phyloP scores from a whole-genome alignment of 2,329 filamentous ascomycete genomes.

The Claviceps humidiphila region DNA sequence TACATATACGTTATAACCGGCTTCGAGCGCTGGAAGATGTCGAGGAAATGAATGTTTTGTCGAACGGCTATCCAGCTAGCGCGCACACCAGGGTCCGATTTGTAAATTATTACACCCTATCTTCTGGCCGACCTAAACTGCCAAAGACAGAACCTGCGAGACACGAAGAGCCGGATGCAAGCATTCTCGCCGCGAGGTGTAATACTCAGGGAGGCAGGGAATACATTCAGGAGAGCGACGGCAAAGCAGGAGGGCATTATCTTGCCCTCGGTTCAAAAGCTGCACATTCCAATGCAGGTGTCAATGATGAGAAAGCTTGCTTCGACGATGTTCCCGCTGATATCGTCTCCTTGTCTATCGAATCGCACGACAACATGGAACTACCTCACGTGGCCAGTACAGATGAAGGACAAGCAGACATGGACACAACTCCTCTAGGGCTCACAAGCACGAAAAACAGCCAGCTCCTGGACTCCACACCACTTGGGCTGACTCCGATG shows the following conservation, averaged over 20 bases:
- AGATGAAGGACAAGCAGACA: not conserved
- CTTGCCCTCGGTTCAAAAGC: not conserved
- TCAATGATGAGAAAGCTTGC: not conserved
- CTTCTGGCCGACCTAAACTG: slow-evolving; percentile 54
- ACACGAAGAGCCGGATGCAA: not conserved
- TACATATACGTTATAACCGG: slow-evolving; percentile 56
- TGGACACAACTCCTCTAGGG: not conserved
- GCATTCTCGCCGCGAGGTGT: too few relatives aligned
- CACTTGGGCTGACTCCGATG: too few relatives aligned
- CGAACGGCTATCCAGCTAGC: slow-evolving; percentile 7
- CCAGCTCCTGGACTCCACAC: too few relatives aligned
- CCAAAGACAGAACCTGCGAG: slow-evolving; percentile 7
- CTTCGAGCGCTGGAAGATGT: slow-evolving; percentile 61
- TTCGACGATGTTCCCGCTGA: not conserved
- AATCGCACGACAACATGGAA: not conserved
- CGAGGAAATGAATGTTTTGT: slow-evolving; percentile 34
- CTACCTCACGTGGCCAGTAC: not conserved
- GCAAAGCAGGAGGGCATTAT: too few relatives aligned
- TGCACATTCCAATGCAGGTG: not conserved
- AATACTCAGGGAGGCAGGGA: not conserved
- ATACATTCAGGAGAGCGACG: not conserved
- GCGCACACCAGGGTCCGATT: slow-evolving; percentile 52
- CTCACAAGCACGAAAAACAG: not conserved
- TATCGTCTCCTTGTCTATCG: not conserved
- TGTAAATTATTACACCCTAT: slow-evolving; percentile 83